Conservation (phyloP, 306 rosid species). For the Ammopiptanthus mongolicus region DNA sequence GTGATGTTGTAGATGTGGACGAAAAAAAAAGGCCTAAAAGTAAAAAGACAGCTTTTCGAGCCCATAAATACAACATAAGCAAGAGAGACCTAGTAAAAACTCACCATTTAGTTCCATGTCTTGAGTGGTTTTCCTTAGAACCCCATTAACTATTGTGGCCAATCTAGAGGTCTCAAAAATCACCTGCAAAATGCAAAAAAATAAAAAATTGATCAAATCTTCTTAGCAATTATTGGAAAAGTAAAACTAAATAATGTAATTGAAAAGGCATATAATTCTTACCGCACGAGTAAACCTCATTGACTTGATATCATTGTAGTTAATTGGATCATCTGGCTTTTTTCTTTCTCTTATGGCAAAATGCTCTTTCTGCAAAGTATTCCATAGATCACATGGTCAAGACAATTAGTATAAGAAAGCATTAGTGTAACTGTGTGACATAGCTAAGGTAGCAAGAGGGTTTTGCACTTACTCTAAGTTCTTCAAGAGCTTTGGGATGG, state of each 20-base stretch:
- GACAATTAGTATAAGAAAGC: not conserved
- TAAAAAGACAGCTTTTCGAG: slow-evolving; percentile 36
- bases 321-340: slow-evolving; percentile 61
- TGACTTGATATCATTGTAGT: slow-evolving; percentile 65
- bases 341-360: slow-evolving; percentile 72
- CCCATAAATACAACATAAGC: slow-evolving; percentile 37
- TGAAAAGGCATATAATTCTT: slow-evolving; percentile 13
- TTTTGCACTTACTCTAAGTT: slow-evolving; percentile 71
- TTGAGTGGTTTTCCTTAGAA: slow-evolving; percentile 79
- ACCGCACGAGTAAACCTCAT: slow-evolving; percentile 97
- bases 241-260: not conserved
- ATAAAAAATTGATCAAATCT: not conserved
- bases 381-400: slow-evolving; percentile 20
- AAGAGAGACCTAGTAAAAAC: slow-evolving; percentile 18
- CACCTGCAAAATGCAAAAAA: slow-evolving; percentile 50
- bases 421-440: not conserved
- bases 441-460: not conserved
- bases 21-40: slow-evolving; percentile 20
- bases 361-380: slow-evolving; percentile 66
- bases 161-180: slow-evolving; percentile 96
- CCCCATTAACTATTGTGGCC: slow-evolving; percentile 97
- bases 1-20: slow-evolving; percentile 18
- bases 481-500: slow-evolving; percentile 78
- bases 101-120: slow-evolving; percentile 92
- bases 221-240: not conserved